A percentile compares a stretch with the other conserved stretches of the same genome.
Conservation (phyloP, 495 filamentous ascomycete species). For the Massariosphaeria phaeospora region DNA sequence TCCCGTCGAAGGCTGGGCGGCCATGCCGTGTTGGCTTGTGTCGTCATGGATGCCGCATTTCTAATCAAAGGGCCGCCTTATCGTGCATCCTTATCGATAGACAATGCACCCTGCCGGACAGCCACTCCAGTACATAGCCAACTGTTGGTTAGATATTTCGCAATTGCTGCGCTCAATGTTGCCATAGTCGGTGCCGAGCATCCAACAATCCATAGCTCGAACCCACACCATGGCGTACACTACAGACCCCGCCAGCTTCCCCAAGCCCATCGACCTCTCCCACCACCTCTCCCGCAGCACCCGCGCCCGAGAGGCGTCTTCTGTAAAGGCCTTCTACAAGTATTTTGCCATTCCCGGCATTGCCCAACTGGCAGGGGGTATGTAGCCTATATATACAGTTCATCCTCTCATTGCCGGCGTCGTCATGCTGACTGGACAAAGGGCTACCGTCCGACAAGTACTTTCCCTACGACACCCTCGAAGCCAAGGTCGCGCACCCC, state of each 20-base stretch:
- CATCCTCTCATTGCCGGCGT: not conserved
- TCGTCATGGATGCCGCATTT: too few species aligned
- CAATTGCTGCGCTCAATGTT: not conserved
- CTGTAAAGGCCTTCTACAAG: constrained; percentile 76
- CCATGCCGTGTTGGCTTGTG: too few species aligned
- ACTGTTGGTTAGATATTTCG: constrained; percentile 4
- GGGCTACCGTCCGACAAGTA: constrained; percentile 73
- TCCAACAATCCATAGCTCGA: not conserved
- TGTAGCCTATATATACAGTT: not conserved
- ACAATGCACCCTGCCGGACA: too few species aligned
- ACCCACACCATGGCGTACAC: not conserved
- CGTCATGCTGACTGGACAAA: constrained; percentile 34
- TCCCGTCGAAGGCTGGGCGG: too few species aligned
- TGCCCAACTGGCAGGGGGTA: constrained; percentile 82
- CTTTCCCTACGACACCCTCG: constrained; percentile 88
- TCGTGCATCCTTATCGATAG: too few species aligned
- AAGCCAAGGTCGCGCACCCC: constrained; percentile 69
- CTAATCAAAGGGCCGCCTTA: too few species aligned
- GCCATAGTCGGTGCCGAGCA: not conserved
- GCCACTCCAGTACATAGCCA: too few species aligned
- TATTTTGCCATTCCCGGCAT: constrained; percentile 78
- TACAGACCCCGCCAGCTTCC: constrained; percentile 5
- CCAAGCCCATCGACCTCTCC: constrained; percentile 63
- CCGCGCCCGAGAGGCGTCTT: constrained; percentile 56
- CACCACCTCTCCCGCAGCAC: constrained; percentile 71